Evolutionary conservation across 169 alveolate species (phyloP), one percentile per base, ranked within the genome.

Genomic region (Plasmodium berghei): DNA sequence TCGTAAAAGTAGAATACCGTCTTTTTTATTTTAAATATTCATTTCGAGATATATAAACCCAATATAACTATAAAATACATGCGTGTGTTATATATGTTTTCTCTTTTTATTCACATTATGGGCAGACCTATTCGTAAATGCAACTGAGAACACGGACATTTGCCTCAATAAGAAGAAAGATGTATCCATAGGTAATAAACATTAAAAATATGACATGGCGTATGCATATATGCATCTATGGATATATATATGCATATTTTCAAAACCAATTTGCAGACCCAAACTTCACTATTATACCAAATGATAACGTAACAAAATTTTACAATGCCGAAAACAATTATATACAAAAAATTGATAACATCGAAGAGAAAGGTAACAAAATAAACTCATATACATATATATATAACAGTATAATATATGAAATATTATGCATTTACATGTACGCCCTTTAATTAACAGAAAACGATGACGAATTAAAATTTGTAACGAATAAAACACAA

Each of bases 351-450:
- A 22, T 75, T 75, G 89, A 75, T 52, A 75, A 75, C 46, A 54
- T 75, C 42, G 69, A 75, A 75, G 64, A 75, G 64, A 75, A 63
- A 6, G 89, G 89, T 75, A 62, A 75, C 0, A 18, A 26, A 9
- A 48, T 1, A 16, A 62, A 6, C 9, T 3, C 42, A 34, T 34
- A 34, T 8, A 34, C 42, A 34, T 4, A 34, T 34, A 1, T 28
- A 34, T 34, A 34, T 34, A 34, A 34, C 42, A 34, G 42, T 34
- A 2, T 34, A 34, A 34, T 34, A 34, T 34, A 34, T 34, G 3
- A 3, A 34, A 34, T 34, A 34, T 1, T 34, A 34, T 34, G 42
- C 42, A 34, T 34, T 34, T 3, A 2, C 8, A 34, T 34, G 8
- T 34, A 34, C 5, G 4, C 42, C 8, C 8, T 34, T 34, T 34